Evolutionary conservation across 2,329 filamentous ascomycete species (phyloP), one percentile per base, ranked within the genome.

Genomic region (Trichoderma gracile): DNA sequence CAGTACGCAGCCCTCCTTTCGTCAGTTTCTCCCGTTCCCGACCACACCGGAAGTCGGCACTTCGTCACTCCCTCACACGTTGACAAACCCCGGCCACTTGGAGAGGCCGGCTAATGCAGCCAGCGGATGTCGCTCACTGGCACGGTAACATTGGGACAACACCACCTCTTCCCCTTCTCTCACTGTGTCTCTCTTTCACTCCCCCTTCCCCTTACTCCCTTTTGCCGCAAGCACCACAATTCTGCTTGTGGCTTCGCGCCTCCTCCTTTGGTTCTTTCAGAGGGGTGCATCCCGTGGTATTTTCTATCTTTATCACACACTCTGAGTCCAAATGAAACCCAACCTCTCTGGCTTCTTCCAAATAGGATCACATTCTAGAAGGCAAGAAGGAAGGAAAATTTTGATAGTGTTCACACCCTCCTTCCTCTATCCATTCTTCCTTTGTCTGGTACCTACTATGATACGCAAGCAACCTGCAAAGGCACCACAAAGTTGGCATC

Each of bases 281-380:
- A 8, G 21, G 38, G 43, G 33, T 17, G 17, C 5, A 14, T 27
- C 23, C 19, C 40, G 14, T 30, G 10, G 49, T 30, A 52, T 52
- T 33, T 52, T 46, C 46, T 52, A 60, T 60, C 46, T 60, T 52
- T 60, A 43, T 25, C 33, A 49, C 30, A 40, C 30, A 60, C 46
- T 21, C 47, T 40, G 50, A 25, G n/a, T 5, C 42, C n/a, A 47
- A 43, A 25, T 23, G 19, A 50, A 59, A 38, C 56, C 56, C 27
- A 40, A 33, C 25, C 21, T 19, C 33, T 38, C 14, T 38, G 10
- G 10, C 33, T 5, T 38, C 33, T 14, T 4, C 10, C 3, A 38
- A 38, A 38, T 3, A 38, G 9, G 33, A 10, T 40, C 27, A n/a
- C 17, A 10, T 59, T 59, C 56, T 49, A 47, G 56, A 59, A 59